Base-by-base conservation (phyloP, 2,329 filamentous ascomycete species). In the Pseudogymnoascus verrucosus region DNA sequence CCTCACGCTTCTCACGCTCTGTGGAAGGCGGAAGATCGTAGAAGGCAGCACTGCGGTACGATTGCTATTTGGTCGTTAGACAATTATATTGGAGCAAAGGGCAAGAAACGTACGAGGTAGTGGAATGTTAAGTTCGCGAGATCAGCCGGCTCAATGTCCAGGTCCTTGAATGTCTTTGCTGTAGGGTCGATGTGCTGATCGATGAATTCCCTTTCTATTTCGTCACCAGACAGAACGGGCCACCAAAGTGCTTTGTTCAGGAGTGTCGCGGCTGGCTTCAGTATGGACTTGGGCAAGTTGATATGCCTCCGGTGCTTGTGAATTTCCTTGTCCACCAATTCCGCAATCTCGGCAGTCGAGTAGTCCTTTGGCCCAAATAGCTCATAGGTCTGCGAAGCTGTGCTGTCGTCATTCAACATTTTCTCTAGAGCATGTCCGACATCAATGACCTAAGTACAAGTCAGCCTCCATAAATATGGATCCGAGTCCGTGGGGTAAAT, bases 1-100 rank as follows among this genome's bases (percentile, higher is more conserved):
- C 93, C 77, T 98, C 93, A 71, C 85, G 84, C 84, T 88, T 95
- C 83, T 99, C 95, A 77, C 89, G 90, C 80, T 97, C 93, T 36
- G 93, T 97, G 72, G 93, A 88, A 60, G 95, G 93, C 61, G 95
- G 95, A 69, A 98, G 83, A 75, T 99, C 93, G 77, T 96, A 96
- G 84, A 88, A 95, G 72, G 87, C 85, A 64, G 89, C 85, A 78
- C 90, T 93, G 74, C 95, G 89, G 82, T 91, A 97, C 76, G 87
- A 89, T 89, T 96, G 89, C 90, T 93, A 70, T 69, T 69, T 47
- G 74, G 69, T 65, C 60, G 70, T 80, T 69, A 80, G 75, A 65
- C 66, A 63, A 42, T 39, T 23, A 59, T 3, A 28, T n/a, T 47
- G 14, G 16, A 44, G 39, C 39, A 8, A 8, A 12, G 21, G 6